Evolutionary conservation across 2,329 filamentous ascomycete genomes (phyloP).

Genomic region (Trichophyton schoenleinii): DNA sequence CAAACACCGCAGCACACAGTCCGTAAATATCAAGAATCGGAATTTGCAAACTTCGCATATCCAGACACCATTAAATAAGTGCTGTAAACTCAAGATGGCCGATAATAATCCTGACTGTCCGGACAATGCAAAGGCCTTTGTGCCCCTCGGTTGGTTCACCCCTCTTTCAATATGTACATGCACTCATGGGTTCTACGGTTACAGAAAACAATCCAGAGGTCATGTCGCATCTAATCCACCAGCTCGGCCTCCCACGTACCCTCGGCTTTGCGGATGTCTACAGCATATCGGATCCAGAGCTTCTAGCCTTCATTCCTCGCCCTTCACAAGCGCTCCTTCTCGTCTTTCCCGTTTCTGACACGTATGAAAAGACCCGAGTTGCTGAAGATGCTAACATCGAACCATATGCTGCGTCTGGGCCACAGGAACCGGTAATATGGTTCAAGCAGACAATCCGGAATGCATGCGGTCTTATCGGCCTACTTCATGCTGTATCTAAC

Average conservation of each 20-base stretch:
- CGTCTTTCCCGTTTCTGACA: slow-evolving; percentile 72
- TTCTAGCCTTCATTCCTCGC: slow-evolving; percentile 76
- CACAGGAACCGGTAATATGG: slow-evolving; percentile 70
- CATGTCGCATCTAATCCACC: slow-evolving; percentile 70
- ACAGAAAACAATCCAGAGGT: slow-evolving; percentile 70
- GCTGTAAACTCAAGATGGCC: slow-evolving; percentile 17
- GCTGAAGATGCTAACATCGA: slow-evolving; percentile 55
- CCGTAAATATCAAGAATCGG: neutral
- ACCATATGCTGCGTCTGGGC: slow-evolving; percentile 57
- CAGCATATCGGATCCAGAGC: slow-evolving; percentile 71
- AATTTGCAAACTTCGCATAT: neutral
- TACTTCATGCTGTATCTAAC: slow-evolving; percentile 73
- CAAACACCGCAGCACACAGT: too few species aligned
- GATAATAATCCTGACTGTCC: slow-evolving; percentile 26
- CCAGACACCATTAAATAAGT: neutral
- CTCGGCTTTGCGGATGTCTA: slow-evolving; percentile 83
- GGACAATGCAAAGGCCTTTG: slow-evolving; percentile 34
- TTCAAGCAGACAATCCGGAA: slow-evolving; percentile 92
- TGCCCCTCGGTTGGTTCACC: slow-evolving; percentile 32
- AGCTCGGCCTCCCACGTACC: slow-evolving; percentile 65
- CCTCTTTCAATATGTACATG: neutral
- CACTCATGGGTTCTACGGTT: slow-evolving; percentile 4
- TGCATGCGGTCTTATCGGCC: slow-evolving; percentile 79
- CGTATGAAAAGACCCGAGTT: slow-evolving; percentile 64
- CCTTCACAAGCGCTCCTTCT: slow-evolving; percentile 80